Conservation (phyloP, 2,329 filamentous ascomycete genomes). For the Acrocalymma vagum region DNA sequence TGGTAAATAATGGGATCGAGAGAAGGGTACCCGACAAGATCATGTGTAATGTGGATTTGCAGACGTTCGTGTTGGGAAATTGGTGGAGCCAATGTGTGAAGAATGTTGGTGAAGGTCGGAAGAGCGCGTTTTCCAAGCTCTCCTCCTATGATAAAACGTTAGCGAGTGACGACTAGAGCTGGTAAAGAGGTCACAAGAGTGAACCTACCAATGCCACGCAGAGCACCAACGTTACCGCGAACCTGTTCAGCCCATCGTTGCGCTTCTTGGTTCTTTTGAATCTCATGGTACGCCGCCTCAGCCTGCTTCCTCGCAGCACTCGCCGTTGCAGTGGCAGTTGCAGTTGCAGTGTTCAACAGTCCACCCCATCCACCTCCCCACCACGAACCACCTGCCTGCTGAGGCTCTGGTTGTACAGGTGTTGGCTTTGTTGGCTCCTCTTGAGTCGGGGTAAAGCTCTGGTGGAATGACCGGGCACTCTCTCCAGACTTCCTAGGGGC, state of each 20-base stretch:
- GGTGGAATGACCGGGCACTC: slow-evolving; percentile 74
- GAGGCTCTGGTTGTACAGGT: slow-evolving; percentile 59
- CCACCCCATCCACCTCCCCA: slow-evolving; percentile 80
- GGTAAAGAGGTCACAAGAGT: neutral
- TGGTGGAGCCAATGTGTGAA: slow-evolving; percentile 93
- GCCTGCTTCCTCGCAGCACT: slow-evolving; percentile 89
- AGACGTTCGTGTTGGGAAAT: slow-evolving; percentile 97
- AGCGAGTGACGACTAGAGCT: slow-evolving; percentile 6
- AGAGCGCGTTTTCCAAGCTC: slow-evolving; percentile 76
- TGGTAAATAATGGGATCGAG: slow-evolving; percentile 91
- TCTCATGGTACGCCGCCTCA: slow-evolving; percentile 91
- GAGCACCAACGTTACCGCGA: slow-evolving; percentile 82
- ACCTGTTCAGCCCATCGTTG: slow-evolving; percentile 97
- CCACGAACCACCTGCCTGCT: slow-evolving; percentile 56
- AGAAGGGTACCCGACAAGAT: slow-evolving; percentile 91
- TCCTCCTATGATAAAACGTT: slow-evolving; percentile 70
- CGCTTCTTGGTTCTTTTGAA: slow-evolving; percentile 95
- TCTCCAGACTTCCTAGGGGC: slow-evolving; percentile 77
- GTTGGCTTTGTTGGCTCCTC: slow-evolving; percentile 50
- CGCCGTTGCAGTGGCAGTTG: slow-evolving; percentile 82
- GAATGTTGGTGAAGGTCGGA: slow-evolving; percentile 92
- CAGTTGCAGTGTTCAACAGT: slow-evolving; percentile 80
- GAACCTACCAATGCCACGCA: slow-evolving; percentile 75
- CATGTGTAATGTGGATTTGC: slow-evolving; percentile 96
- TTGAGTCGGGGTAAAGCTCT: slow-evolving; percentile 73